A percentile compares a stretch with the other conserved stretches of the same genome.
phyloP scores from a whole-genome alignment of 768 basidiomycete genomes.

The Lactarius tabidus region DNA sequence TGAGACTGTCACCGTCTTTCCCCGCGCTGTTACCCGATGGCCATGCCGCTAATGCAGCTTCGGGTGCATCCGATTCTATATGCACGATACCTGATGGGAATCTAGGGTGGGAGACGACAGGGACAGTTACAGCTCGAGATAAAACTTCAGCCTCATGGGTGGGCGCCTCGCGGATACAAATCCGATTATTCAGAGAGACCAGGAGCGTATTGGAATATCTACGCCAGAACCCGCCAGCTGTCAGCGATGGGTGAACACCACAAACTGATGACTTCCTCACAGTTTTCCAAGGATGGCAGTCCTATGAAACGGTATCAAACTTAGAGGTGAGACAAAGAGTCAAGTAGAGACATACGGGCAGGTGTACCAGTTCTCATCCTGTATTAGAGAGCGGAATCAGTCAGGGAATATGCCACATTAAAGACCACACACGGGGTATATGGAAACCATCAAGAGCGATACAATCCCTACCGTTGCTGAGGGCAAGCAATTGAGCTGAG shows the following conservation, averaged over 20 bases:
- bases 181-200: constrained; percentile 15
- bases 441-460: not conserved
- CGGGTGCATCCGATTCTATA: not conserved
- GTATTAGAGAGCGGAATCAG: not conserved
- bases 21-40: not conserved
- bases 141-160: not conserved
- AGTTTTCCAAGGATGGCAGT: constrained; percentile 13
- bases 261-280: not conserved
- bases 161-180: constrained; percentile 4
- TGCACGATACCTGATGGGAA: not conserved
- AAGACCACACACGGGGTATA: not conserved
- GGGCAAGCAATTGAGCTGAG: not conserved
- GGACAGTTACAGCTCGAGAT: not conserved
- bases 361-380: constrained; percentile 14
- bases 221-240: not conserved
- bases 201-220: constrained; percentile 19
- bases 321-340: not conserved
- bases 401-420: not conserved
- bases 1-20: too few species aligned
- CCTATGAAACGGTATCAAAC: not conserved
- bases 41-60: not conserved
- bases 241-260: not conserved
- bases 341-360: constrained; percentile 10
- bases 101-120: not conserved
- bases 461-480: not conserved